Evolutionary conservation across 768 basidiomycete genomes (phyloP).

Genomic region (Hypholoma sublateritium): DNA sequence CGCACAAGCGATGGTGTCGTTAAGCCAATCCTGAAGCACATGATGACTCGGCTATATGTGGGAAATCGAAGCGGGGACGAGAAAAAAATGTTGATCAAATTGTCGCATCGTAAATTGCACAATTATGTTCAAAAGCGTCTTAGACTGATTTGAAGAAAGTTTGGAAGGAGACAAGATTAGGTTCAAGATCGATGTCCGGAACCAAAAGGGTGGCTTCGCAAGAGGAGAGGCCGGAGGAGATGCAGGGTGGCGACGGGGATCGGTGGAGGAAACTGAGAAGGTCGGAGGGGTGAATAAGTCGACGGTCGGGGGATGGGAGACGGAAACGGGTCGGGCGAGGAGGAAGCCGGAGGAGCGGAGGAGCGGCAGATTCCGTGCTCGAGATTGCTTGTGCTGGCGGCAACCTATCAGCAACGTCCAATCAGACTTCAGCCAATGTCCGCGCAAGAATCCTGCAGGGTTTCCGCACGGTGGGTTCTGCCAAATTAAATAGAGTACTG

Average conservation of each 20-base stretch:
- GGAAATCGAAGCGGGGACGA: slow-evolving; percentile 17
- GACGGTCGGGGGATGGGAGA: slow-evolving; percentile 4
- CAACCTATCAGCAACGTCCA: slow-evolving; percentile 16
- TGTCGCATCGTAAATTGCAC: slow-evolving; percentile 15
- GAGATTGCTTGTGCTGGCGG: neutral
- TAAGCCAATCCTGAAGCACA: neutral
- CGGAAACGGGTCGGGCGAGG: slow-evolving; percentile 14
- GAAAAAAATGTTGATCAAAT: slow-evolving; percentile 13
- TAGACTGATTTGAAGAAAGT: slow-evolving; percentile 25
- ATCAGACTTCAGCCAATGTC: slow-evolving; percentile 16
- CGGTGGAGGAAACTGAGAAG: neutral
- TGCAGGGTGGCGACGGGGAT: neutral
- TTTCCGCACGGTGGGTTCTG: slow-evolving; percentile 21
- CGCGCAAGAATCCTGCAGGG: slow-evolving; percentile 19
- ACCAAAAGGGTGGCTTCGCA: neutral
- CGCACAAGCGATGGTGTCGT: neutral
- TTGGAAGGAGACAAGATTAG: slow-evolving; percentile 30
- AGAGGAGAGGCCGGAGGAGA: neutral
- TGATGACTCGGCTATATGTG: slow-evolving; percentile 12
- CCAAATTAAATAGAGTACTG: slow-evolving; percentile 30
- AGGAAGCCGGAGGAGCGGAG: slow-evolving; percentile 9
- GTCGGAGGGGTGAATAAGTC: slow-evolving; percentile 4
- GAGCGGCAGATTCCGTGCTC: slow-evolving; percentile 16
- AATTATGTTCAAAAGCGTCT: slow-evolving; percentile 12
- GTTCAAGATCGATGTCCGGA: slow-evolving; percentile 29